A percentile compares a stretch with the other conserved stretches of the same genome.
Conservation (phyloP, 352 stramenopile species). For the Globisporangium nagaii region DNA sequence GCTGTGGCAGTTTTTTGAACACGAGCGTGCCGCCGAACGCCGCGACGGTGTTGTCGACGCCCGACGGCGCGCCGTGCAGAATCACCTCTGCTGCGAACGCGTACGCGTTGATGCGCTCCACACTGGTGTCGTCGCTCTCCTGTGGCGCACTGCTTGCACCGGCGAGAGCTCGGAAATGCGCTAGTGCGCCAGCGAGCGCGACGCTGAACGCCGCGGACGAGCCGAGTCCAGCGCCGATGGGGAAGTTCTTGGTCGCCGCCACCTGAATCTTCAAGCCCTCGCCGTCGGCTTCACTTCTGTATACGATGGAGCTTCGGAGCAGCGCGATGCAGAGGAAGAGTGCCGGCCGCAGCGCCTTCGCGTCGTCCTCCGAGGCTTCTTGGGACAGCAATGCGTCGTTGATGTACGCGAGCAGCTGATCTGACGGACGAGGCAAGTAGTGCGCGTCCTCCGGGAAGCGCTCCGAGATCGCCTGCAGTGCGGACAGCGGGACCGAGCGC, state of each 20-base stretch:
- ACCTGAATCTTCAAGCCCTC: slow-evolving; percentile 41
- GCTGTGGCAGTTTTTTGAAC: slow-evolving; percentile 56
- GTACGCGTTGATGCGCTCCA: slow-evolving; percentile 77
- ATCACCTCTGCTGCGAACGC: slow-evolving; percentile 87
- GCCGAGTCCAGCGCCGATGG: slow-evolving; percentile 87
- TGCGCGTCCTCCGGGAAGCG: slow-evolving; percentile 29
- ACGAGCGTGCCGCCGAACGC: slow-evolving; percentile 82
- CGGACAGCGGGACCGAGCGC: slow-evolving; percentile 25
- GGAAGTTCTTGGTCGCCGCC: slow-evolving; percentile 36
- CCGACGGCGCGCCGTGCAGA: slow-evolving; percentile 87
- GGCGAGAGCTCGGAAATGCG: slow-evolving; percentile 17
- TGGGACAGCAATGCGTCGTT: slow-evolving; percentile 33
- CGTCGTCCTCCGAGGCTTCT: slow-evolving; percentile 32
- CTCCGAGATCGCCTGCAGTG: slow-evolving; percentile 28
- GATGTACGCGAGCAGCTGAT: slow-evolving; percentile 39
- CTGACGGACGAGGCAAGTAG: slow-evolving; percentile 44
- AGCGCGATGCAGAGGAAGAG: slow-evolving; percentile 60
- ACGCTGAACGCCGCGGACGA: slow-evolving; percentile 90
- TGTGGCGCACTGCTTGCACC: no score
- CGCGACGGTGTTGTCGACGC: slow-evolving; percentile 90
- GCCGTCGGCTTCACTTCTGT: slow-evolving; percentile 14
- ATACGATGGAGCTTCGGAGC: slow-evolving; percentile 31
- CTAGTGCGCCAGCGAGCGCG: slow-evolving; percentile 62
- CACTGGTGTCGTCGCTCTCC: neutral
- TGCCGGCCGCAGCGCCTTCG: slow-evolving; percentile 39